Conservation (phyloP, 1,139 yeast genomes). For the Hyphopichia khmerensis region DNA sequence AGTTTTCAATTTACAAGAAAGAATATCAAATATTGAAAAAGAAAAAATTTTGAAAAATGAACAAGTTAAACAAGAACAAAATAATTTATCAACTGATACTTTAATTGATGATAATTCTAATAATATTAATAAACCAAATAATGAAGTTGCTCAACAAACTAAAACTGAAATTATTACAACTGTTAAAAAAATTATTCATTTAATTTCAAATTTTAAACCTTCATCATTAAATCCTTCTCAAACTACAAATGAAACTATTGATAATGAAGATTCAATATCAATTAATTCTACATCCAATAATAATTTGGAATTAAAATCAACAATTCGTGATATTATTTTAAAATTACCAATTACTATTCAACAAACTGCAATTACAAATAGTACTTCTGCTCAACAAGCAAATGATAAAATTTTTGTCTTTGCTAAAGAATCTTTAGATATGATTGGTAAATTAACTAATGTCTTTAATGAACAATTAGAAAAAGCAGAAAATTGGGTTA, state of each 20-base stretch:
- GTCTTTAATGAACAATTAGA: conserved; percentile 83
- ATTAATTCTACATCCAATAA: background rate
- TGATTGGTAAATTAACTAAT: conserved; percentile 77
- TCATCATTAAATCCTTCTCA: conserved; percentile 44
- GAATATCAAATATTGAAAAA: conserved; percentile 25
- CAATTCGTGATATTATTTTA: conserved; percentile 77
- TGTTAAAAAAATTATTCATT: conserved; percentile 81
- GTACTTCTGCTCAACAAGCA: conserved; percentile 29
- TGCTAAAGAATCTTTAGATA: conserved; percentile 87
- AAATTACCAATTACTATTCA: conserved; percentile 58
- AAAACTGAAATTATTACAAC: conserved; percentile 85
- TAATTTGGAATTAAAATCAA: conserved; percentile 47
- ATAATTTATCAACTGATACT: conserved; percentile 1
- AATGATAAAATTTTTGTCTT: conserved; percentile 71
- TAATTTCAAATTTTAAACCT: conserved; percentile 86
- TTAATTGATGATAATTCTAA: conserved; percentile 5
- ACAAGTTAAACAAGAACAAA: conserved; percentile 7
- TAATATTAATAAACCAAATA: conserved; percentile 2
- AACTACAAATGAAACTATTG: background rate
- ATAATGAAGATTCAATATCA: too few species aligned
- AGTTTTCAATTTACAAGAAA: conserved; percentile 57
- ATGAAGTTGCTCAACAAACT: conserved; percentile 43
- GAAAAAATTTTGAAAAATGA: conserved; percentile 15
- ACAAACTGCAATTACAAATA: conserved; percentile 21
- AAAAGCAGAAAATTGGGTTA: conserved; percentile 83